Evolutionary conservation across 441 rosid species (phyloP), one percentile per base, ranked within the genome.

Genomic region (Cnidoscolus chayamansa): DNA sequence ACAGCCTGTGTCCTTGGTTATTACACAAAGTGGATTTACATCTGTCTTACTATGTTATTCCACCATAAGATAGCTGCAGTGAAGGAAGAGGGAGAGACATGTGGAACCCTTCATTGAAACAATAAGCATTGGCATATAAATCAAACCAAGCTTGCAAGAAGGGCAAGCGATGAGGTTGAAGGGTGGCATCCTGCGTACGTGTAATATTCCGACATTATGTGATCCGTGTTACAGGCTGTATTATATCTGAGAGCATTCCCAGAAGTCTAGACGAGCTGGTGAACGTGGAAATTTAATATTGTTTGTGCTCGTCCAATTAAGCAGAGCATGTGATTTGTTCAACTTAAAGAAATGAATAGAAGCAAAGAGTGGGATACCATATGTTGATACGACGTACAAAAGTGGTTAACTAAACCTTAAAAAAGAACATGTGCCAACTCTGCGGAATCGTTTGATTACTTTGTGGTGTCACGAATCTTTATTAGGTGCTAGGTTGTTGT

Each of bases 191-290:
- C 40, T 35, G 40, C 40, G 25, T 25, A 25, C 40, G 3, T 16
- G 43, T 57, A 8, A 15, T 65, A 54, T 15, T 2, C 49, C 19
- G 5, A 53, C 11, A 6, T 16, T 12, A 31, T n/a, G 5, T 55
- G 62, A 75, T 19, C 32, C 50, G 1, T 47, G 17, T 50, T 35
- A 68, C 78, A 73, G 82, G 73, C 73, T 67, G 77, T 49, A 9
- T 20, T 35, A 15, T 72, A 8, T 48, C 6, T 12, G 2, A 8
- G n/a, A 31, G 70, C 11, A 56, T 25, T 45, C 13, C 43, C 1
- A 32, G 12, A 50, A 55, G 54, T 67, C 60, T 63, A 45, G 58
- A 50, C 17, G 20, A 13, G 56, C 19, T n/a, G 47, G 40, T 25
- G 58, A 43, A 51, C 17, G 19, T 71, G 59, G 40, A 35, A 35